Base-by-base conservation (phyloP, 225 moss, liverwort and hornwort species). In the Sphagnum contortum region DNA sequence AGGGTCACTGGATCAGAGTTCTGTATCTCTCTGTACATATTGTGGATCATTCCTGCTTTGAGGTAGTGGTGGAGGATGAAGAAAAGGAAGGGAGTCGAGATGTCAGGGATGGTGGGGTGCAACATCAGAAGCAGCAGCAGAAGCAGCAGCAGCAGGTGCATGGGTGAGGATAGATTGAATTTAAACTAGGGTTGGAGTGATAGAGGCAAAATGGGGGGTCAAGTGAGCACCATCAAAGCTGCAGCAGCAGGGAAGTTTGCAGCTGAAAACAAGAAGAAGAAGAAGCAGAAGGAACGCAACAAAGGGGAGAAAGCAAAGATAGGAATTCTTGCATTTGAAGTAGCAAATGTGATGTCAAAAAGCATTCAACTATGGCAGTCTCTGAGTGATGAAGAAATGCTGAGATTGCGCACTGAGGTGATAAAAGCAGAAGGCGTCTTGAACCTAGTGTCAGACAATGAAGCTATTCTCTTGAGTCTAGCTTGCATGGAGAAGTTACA, bases 401-500 rank as follows among this genome's bases (percentile, higher is more conserved):
- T 96, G 8, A 87, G 96, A 14, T 80, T 96, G 8, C 85, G 96
- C 62, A 96, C 92, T 49, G 92, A 96, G 63, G 85, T 92, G 12
- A 87, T 96, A 8, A 96, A 96, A 89, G 87, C 85, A 12, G 96
- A 93, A 76, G 98, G 98, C 49, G 93, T 98, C 8, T 63, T 91
- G 55, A 98, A 93, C 65, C 73, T 98, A 64, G 93, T 98, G 5
- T 92, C 98, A 2, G 93, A 98, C 62, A 98, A 88, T 52, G 93
- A 98, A 81, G 83, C 90, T 65, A 87, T 91, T 49, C 82, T 98
- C 8, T 77, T 98, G 49, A 93, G 90, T 73, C 81, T 98, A 68
- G 93, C 98, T 52, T 93, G 93, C 66, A 89, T 89, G 93, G 98
- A 98, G 78, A 98, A 98, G 74, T 83, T 98, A 69, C 98, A 93